Evolutionary conservation across 1,284 basidiomycete species (phyloP).

Genomic region (Phlebopus sp.): DNA sequence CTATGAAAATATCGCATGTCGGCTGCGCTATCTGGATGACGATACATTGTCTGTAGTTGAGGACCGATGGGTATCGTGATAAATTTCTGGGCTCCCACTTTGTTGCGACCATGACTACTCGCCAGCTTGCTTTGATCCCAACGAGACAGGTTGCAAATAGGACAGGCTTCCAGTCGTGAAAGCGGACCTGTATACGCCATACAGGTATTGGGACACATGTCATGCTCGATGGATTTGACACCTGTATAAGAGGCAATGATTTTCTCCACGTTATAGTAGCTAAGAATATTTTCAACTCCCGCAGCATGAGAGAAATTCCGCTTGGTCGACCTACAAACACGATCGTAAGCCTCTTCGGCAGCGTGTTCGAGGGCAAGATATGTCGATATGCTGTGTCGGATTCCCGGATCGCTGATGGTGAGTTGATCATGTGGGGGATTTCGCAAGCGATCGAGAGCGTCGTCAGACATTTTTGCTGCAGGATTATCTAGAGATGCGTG

Average conservation of each 20-base stretch:
- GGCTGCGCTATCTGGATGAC: not conserved
- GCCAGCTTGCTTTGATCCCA: constrained; percentile 2
- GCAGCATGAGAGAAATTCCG: not conserved
- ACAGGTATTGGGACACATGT: constrained; percentile 18
- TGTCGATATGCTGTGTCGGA: not conserved
- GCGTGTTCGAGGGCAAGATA: constrained; percentile 2
- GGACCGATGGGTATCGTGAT: constrained; percentile 1
- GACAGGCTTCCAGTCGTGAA: not conserved
- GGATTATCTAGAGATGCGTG: too few species aligned
- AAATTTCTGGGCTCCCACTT: not conserved
- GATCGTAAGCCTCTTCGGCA: not conserved
- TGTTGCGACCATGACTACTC: not conserved
- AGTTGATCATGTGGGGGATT: constrained; percentile 1
- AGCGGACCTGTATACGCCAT: constrained; percentile 13
- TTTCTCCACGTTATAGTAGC: not conserved
- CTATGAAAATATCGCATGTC: constrained; percentile 1
- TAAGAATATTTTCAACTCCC: constrained; percentile 1
- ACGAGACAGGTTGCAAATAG: not conserved
- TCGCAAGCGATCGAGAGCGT: not conserved
- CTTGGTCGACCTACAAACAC: not conserved
- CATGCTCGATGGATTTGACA: constrained; percentile 9
- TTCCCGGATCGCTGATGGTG: not conserved
- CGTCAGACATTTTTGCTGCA: not conserved
- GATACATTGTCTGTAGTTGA: constrained; percentile 8
- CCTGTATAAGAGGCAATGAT: constrained; percentile 9